Conservation (phyloP, 2,329 filamentous ascomycete species). For the Ascochyta rabiei region DNA sequence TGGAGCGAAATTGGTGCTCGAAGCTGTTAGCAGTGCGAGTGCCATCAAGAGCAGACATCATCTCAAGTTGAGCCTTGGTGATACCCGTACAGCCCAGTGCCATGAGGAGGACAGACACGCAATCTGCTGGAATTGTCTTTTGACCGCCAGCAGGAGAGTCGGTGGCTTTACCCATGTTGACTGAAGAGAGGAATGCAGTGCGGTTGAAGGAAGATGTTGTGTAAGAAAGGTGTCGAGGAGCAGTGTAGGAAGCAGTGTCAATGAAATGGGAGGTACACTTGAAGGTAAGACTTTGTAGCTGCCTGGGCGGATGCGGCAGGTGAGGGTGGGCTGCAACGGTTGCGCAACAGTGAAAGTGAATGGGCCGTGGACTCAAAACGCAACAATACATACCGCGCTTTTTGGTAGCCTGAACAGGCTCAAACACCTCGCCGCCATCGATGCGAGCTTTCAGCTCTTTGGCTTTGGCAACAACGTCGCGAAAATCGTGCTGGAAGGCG, state of each 20-base stretch:
- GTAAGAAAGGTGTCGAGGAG: background rate
- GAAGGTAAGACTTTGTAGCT: background rate
- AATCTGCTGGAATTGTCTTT: slow-evolving; percentile 30
- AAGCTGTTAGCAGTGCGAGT: slow-evolving; percentile 29
- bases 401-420: slow-evolving; percentile 19
- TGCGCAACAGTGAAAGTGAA: slow-evolving; percentile 7
- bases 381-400: slow-evolving; percentile 27
- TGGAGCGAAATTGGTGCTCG: slow-evolving; percentile 35
- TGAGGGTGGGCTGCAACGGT: background rate
- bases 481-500: slow-evolving; percentile 29
- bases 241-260: background rate
- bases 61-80: slow-evolving; percentile 27
- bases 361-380: background rate
- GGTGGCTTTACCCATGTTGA: slow-evolving; percentile 25
- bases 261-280: background rate
- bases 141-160: slow-evolving; percentile 8
- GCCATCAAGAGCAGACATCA: slow-evolving; percentile 39
- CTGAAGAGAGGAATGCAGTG: background rate
- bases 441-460: slow-evolving; percentile 25
- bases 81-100: slow-evolving; percentile 28
- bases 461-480: slow-evolving; percentile 19
- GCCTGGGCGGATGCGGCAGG: slow-evolving; percentile 1
- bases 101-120: slow-evolving; percentile 34
- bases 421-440: slow-evolving; percentile 23
- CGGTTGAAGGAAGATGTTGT: background rate